phyloP scores from a whole-genome alignment of 768 basidiomycete genomes.

The Rubroboletus pulcherrimus region DNA sequence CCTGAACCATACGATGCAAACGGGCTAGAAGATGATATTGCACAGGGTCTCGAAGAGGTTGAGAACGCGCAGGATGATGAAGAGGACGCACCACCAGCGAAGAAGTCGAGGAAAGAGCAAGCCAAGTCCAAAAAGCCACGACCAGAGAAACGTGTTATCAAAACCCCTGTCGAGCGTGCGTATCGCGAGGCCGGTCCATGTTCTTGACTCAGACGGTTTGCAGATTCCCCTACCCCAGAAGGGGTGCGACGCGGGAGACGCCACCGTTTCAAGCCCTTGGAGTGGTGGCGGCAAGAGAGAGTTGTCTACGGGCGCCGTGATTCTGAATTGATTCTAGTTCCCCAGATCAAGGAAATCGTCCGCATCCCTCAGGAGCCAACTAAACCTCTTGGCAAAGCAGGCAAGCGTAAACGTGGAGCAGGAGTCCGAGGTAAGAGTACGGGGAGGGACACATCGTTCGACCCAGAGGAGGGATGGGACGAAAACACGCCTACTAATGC shows the following conservation, averaged over 20 bases:
- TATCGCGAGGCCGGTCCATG: neutral
- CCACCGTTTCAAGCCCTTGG: constrained; percentile 67
- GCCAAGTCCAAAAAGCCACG: constrained; percentile 29
- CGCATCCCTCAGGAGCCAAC: constrained; percentile 50
- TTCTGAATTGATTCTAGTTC: constrained; percentile 49
- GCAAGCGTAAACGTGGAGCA: constrained; percentile 33
- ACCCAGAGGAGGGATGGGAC: constrained; percentile 84
- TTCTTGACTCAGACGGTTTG: constrained; percentile 7
- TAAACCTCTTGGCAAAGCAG: constrained; percentile 43
- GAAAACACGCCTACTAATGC: constrained; percentile 65
- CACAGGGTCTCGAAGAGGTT: constrained; percentile 40
- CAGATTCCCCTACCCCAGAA: constrained; percentile 28
- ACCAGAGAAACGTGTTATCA: constrained; percentile 17
- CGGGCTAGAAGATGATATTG: constrained; percentile 42
- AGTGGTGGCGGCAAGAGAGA: constrained; percentile 92
- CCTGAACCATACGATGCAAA: constrained; percentile 16
- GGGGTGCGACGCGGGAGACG: constrained; percentile 73
- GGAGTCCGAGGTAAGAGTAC: constrained; percentile 36
- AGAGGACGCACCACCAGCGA: constrained; percentile 26
- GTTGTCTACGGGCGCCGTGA: constrained; percentile 73
- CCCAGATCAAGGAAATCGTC: constrained; percentile 65
- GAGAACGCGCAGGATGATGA: constrained; percentile 53
- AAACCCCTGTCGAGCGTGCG: constrained; percentile 24
- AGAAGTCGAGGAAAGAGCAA: constrained; percentile 28
- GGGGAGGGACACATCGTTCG: constrained; percentile 28